These are phyloP conservation scores for Brachypodium distachyon DNA, from an alignment of 202 grass and related monocot genomes.

Conservation along the genomic window DNA sequence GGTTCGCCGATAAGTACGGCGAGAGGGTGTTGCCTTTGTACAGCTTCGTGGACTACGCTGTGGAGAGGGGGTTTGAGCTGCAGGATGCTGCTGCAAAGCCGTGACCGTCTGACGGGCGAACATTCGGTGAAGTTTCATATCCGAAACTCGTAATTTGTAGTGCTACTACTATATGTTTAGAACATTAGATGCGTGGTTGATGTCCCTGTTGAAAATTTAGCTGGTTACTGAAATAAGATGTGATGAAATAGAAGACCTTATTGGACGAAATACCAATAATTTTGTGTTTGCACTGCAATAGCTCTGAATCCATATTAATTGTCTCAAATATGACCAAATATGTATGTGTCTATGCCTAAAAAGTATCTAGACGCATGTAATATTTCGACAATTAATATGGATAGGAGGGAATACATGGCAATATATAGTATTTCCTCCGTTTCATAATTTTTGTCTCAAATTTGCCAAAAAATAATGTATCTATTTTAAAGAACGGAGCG, in stretches of 20 bases:
- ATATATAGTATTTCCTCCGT: no score
- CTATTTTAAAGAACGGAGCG: no score
- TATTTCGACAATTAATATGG: no score
- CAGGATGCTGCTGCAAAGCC: conserved; percentile 18
- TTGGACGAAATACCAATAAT: not conserved
- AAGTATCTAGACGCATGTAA: no score
- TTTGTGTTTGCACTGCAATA: not conserved
- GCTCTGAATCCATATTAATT: no score
- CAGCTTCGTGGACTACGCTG: conserved; percentile 76
- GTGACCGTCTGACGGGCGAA: not conserved
- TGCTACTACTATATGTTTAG: not conserved
- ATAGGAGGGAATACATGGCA: no score
- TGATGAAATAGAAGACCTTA: not conserved
- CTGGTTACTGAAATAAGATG: not conserved
- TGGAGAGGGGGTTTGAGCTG: conserved; percentile 60
- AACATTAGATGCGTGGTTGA: not conserved
- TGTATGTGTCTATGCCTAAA: no score
- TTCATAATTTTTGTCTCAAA: no score
- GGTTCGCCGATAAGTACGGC: conserved; percentile 53
- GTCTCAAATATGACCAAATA: no score
- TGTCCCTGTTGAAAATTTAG: not conserved
- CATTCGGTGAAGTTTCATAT: not conserved
- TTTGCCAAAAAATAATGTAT: no score
- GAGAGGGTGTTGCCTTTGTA: conserved; percentile 56
- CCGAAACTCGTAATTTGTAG: not conserved